Percentiles rank a stretch among this genome's conserved stretches.
Evolutionary conservation across 2,329 filamentous ascomycete genomes (phyloP).

Genomic region (Epichloe gansuensis): DNA sequence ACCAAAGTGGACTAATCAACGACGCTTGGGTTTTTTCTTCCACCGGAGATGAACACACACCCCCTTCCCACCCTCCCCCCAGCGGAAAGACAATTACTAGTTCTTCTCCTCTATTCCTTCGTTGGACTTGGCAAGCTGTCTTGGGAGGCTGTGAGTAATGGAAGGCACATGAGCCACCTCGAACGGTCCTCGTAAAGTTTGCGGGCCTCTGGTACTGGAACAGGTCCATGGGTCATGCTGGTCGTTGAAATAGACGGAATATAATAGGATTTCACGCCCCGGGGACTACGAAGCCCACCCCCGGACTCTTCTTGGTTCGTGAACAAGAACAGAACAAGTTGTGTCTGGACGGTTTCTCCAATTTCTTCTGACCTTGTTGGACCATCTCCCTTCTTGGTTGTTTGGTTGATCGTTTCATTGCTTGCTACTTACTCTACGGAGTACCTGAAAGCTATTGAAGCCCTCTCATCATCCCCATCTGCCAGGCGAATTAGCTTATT

Average conservation of each 20-base stretch:
- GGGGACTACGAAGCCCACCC: conserved; percentile 6
- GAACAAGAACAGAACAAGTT: background rate
- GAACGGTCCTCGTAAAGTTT: conserved; percentile 5
- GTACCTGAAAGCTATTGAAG: background rate
- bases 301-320: conserved; percentile 4
- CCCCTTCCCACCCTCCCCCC: too few relatives aligned
- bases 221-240: background rate
- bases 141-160: background rate
- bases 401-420: too few relatives aligned
- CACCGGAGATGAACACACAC: background rate
- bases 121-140: background rate
- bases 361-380: background rate
- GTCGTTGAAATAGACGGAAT: background rate
- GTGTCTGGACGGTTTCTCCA: background rate
- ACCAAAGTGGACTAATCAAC: background rate
- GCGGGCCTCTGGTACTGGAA: background rate
- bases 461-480: background rate
- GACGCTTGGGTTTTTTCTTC: conserved; percentile 1
- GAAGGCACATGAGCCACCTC: background rate
- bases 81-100: background rate
- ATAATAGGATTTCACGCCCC: conserved; percentile 6
- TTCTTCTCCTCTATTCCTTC: background rate
- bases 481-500: background rate
- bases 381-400: background rate
- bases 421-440: too few relatives aligned